These are phyloP conservation scores for Naganishia albida DNA, from an alignment of 1,284 basidiomycete species.

Conservation along the genomic window DNA sequence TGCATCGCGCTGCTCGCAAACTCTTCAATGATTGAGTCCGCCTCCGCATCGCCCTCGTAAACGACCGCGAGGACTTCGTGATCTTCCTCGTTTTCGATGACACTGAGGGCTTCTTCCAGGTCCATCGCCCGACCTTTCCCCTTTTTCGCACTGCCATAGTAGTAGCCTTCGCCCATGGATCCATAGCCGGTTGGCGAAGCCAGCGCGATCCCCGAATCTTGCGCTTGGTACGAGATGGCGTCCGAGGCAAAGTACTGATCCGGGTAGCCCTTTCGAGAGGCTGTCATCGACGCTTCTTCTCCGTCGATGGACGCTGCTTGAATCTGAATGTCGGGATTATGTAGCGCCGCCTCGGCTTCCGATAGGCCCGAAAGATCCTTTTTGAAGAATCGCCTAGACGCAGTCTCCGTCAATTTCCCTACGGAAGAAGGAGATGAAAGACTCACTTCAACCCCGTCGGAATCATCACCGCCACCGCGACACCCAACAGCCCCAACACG, in stretches of 20 bases:
- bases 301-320: conserved; percentile 21
- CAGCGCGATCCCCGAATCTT: conserved; percentile 19
- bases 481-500: conserved; percentile 74
- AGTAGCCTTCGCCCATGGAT: conserved; percentile 15
- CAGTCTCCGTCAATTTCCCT: not conserved
- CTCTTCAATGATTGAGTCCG: conserved; percentile 25
- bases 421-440: conserved; percentile 32
- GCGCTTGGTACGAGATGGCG: conserved; percentile 25
- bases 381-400: conserved; percentile 44
- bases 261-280: not conserved
- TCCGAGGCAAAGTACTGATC: conserved; percentile 17
- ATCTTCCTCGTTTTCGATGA: conserved; percentile 32
- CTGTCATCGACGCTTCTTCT: not conserved
- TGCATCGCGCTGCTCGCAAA: conserved; percentile 35
- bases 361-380: conserved; percentile 51
- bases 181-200: conserved; percentile 1
- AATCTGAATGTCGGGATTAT: conserved; percentile 31
- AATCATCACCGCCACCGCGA: conserved; percentile 85
- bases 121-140: conserved; percentile 29
- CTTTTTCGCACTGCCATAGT: conserved; percentile 16
- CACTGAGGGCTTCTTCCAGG: conserved; percentile 30
- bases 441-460: conserved; percentile 81
- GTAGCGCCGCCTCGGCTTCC: conserved; percentile 44
- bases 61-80: conserved; percentile 31
- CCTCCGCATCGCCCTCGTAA: conserved; percentile 29